phyloP scores from a whole-genome alignment of 768 basidiomycete genomes.

The Austroboletus festivus region DNA sequence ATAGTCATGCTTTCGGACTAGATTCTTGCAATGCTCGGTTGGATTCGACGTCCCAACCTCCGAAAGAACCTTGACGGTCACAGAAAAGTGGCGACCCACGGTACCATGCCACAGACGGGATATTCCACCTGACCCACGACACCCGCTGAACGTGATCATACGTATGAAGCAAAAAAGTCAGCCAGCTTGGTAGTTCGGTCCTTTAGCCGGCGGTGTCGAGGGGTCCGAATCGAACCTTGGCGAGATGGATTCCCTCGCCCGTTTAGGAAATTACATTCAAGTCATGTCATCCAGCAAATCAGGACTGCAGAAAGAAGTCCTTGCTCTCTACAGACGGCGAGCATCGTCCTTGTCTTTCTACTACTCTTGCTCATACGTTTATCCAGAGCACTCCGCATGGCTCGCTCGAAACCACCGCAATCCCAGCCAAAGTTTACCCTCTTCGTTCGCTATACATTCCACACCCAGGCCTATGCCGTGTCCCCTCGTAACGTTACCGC shows the following conservation, averaged over 20 bases:
- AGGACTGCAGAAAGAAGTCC: slow-evolving; percentile 51
- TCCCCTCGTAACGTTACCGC: slow-evolving; percentile 64
- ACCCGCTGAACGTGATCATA: slow-evolving; percentile 17
- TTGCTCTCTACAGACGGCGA: slow-evolving; percentile 55
- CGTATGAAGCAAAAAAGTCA: slow-evolving; percentile 1
- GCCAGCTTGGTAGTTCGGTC: slow-evolving; percentile 3
- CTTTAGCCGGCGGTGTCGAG: slow-evolving; percentile 22
- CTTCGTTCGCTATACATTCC: slow-evolving; percentile 69
- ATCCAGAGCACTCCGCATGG: slow-evolving; percentile 72
- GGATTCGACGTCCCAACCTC: slow-evolving; percentile 38
- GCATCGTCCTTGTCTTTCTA: neutral
- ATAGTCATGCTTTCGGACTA: slow-evolving; percentile 79
- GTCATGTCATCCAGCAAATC: slow-evolving; percentile 37
- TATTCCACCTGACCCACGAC: neutral
- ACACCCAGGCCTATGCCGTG: slow-evolving; percentile 53
- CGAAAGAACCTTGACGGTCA: slow-evolving; percentile 3
- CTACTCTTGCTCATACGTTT: slow-evolving; percentile 6
- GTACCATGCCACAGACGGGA: slow-evolving; percentile 2
- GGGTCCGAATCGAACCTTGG: slow-evolving; percentile 10
- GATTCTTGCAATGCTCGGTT: slow-evolving; percentile 60
- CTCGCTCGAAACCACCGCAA: slow-evolving; percentile 57
- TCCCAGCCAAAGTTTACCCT: slow-evolving; percentile 65
- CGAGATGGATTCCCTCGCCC: neutral
- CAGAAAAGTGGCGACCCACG: slow-evolving; percentile 12
- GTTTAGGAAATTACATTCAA: neutral